Evolutionary conservation across 768 basidiomycete species (phyloP).

Genomic region (Dentipellis fragilis): DNA sequence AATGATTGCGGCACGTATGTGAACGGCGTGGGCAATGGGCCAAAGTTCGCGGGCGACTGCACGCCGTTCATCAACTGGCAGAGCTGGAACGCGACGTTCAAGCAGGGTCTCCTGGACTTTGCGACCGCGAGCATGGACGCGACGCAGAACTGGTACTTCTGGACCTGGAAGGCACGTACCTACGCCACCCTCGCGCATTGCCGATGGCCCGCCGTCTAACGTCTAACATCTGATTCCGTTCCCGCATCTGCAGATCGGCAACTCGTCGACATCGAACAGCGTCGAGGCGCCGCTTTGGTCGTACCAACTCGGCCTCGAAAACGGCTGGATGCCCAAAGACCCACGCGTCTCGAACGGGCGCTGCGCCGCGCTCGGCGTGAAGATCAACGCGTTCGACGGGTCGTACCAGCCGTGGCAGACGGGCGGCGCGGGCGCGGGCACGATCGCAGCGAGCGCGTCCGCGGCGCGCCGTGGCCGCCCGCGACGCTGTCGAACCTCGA

Average conservation of each 20-base stretch:
- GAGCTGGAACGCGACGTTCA: conserved; percentile 41
- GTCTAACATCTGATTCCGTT: conserved; percentile 1
- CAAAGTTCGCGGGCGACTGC: conserved; percentile 22
- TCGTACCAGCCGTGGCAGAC: conserved; percentile 58
- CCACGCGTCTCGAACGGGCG: conserved; percentile 56
- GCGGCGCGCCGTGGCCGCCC: conserved; percentile 48
- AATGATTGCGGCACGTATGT: conserved; percentile 56
- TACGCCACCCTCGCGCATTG: not conserved
- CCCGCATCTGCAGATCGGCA: conserved; percentile 35
- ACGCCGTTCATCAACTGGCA: conserved; percentile 37
- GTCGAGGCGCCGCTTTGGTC: conserved; percentile 57
- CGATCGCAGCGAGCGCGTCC: conserved; percentile 31
- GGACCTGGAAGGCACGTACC: conserved; percentile 60
- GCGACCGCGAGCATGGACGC: conserved; percentile 56
- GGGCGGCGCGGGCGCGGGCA: conserved; percentile 47
- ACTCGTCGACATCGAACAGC: conserved; percentile 36
- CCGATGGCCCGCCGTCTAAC: not conserved
- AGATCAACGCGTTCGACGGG: conserved; percentile 26
- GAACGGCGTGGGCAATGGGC: conserved; percentile 21
- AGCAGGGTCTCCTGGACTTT: conserved; percentile 41
- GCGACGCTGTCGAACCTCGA: conserved; percentile 36
- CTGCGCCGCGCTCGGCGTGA: conserved; percentile 46
- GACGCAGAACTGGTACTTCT: conserved; percentile 61
- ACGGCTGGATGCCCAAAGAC: conserved; percentile 75
- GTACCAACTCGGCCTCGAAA: conserved; percentile 55